Evolutionary conservation across 495 filamentous ascomycete genomes (phyloP), one percentile per base, ranked within the genome.

Genomic region (Lasiosphaeria miniovina): DNA sequence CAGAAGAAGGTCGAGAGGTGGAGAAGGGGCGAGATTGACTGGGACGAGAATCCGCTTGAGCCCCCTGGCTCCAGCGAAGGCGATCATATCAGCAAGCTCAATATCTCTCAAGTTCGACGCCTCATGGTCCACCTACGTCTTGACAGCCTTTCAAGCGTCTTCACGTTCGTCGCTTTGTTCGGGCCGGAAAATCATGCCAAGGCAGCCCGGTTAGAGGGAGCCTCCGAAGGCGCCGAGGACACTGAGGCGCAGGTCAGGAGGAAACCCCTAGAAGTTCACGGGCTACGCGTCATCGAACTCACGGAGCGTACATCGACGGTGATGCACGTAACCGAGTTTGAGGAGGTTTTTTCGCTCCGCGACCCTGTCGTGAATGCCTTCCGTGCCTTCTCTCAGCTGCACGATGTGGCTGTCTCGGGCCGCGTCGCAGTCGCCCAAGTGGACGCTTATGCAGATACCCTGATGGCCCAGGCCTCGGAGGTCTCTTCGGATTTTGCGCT

Each of bases 341-440:
- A 93, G 9, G 90, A 92, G 17, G 64, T 71, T 15, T 86, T 88
- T 61, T 83, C 85, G 10, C 75, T 85, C 5, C 83, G 83, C 73
- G 94, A 98, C 65, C 91, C 94, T 5, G 90, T 97, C 0, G 84
- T 97, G 34, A 96, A 96, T 68, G 89, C 90, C 9, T 96, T 97
- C 79, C 83, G 88, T 24, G 90, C 91, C 0, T 91, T 98, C 67
- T 90, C 90, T 32, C 87, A 88, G 62, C 83, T 96, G 53, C 85
- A 95, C 64, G 88, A 94, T 62, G 81, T 98, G 3, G 86, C 91
- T 0, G 86, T 94, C 40, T 90, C 91, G 54, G 90, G 90, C 12
- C 86, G 85, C 36, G 86, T 96, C 10, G 82, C 87, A 3, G 82
- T 96, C 38, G 84, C 90, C 0, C 90, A 91, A 0, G 86, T 90